These are phyloP conservation scores for Myochromella boudieri DNA, from an alignment of 768 basidiomycete species.

Conservation along the genomic window DNA sequence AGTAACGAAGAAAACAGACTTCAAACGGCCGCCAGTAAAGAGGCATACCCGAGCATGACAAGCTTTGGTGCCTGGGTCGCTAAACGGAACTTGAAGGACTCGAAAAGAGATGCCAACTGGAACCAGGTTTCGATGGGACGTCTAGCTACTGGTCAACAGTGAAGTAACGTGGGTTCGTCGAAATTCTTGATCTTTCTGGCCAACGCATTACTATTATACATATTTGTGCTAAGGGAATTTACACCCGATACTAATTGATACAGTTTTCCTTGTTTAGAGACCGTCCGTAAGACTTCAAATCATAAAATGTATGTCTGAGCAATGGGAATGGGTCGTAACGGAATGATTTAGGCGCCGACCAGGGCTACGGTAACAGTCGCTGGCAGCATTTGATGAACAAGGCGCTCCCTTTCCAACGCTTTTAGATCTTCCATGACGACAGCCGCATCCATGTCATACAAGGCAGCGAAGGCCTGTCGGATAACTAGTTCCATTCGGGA, in stretches of 20 bases:
- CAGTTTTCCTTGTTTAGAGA: too few species aligned
- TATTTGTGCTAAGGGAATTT: too few species aligned
- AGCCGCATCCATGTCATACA: not conserved
- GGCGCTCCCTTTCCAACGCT: not conserved
- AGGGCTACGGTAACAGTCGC: not conserved
- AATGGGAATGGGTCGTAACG: too few species aligned
- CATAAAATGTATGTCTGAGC: too few species aligned
- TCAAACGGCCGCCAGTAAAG: constrained; percentile 19
- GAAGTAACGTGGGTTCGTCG: too few species aligned
- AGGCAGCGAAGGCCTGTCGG: not conserved
- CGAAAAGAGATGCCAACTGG: constrained; percentile 20
- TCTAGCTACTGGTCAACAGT: constrained; percentile 24
- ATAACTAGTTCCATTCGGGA: not conserved
- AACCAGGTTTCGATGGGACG: constrained; percentile 25
- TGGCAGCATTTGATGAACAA: not conserved
- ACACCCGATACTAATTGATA: too few species aligned
- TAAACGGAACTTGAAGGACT: not conserved
- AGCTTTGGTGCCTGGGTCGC: constrained; percentile 28
- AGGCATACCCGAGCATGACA: constrained; percentile 27
- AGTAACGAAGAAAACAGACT: constrained; percentile 19
- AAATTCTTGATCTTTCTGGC: too few species aligned
- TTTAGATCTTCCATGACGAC: constrained; percentile 3
- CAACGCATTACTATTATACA: too few species aligned
- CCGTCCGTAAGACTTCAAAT: too few species aligned
- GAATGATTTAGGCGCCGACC: not conserved